Conservation (phyloP, 176 grass and related monocot genomes). For the Carex myosuroides region DNA sequence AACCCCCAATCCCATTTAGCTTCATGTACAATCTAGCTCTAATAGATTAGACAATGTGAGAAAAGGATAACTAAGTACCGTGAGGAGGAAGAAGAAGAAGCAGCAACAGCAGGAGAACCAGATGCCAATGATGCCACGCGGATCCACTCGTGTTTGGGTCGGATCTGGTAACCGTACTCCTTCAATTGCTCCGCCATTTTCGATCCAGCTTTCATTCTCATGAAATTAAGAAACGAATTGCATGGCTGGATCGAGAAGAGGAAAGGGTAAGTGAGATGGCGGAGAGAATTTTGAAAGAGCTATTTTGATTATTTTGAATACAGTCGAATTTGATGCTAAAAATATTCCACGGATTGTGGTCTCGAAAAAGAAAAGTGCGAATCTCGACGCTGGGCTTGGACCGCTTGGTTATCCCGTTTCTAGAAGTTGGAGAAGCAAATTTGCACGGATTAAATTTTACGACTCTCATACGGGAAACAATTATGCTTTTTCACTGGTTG, state of each 20-base stretch:
- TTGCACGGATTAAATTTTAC: background rate
- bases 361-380: background rate
- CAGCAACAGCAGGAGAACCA: constrained; percentile 1
- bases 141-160: constrained; percentile 40
- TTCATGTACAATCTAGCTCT: background rate
- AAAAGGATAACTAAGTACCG: constrained; percentile 4
- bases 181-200: constrained; percentile 40
- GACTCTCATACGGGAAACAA: background rate
- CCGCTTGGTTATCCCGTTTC: background rate
- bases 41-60: background rate
- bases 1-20: background rate
- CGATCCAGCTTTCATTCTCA: constrained; percentile 29
- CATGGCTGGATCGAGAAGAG: constrained; percentile 14
- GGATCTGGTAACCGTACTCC: constrained; percentile 34
- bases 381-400: background rate
- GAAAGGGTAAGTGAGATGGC: background rate
- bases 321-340: background rate
- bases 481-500: background rate
- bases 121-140: constrained; percentile 29
- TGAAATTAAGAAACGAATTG: background rate
- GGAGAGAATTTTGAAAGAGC: background rate
- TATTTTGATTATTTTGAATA: background rate
- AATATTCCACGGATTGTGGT: background rate
- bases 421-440: background rate
- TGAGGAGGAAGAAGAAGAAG: constrained; percentile 22